A percentile compares a stretch with the other conserved stretches of the same genome.
Evolutionary conservation across 148 eudicot genomes (phyloP).

Genomic region (Rhododendron williamsianum): DNA sequence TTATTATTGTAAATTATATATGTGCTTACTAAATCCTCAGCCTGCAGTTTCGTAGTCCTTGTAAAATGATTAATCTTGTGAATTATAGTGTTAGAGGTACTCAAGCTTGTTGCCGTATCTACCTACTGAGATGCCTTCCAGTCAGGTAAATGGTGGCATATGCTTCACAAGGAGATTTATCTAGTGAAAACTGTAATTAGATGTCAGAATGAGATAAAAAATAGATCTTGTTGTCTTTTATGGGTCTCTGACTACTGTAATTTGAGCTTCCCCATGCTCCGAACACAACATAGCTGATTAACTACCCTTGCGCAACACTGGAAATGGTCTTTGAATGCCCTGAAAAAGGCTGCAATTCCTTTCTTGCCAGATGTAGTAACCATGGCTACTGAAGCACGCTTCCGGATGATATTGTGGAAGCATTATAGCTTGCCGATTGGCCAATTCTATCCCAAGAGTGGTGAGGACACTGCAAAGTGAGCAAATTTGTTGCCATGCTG

Average conservation of each 20-base stretch:
- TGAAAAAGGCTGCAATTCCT: neutral
- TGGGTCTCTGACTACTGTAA: neutral
- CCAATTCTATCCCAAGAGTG: neutral
- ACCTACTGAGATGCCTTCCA: neutral
- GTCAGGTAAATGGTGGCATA: neutral
- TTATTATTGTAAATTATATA: neutral
- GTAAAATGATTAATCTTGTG: neutral
- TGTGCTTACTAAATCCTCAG: neutral
- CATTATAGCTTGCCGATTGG: neutral
- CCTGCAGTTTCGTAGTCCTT: neutral
- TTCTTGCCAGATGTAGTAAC: neutral
- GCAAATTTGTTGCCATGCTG: neutral
- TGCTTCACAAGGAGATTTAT: neutral
- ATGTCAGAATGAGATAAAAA: neutral
- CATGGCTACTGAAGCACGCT: neutral
- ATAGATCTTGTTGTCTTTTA: neutral
- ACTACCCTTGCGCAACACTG: neutral
- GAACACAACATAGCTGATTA: neutral
- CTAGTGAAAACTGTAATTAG: neutral
- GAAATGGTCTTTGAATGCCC: neutral
- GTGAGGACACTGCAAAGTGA: neutral
- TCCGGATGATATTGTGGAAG: neutral
- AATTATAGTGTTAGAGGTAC: neutral
- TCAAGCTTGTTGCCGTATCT: neutral
- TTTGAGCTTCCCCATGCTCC: neutral